Base-by-base conservation (phyloP, 2,329 filamentous ascomycete genomes). In the Trichophyton verrucosum region DNA sequence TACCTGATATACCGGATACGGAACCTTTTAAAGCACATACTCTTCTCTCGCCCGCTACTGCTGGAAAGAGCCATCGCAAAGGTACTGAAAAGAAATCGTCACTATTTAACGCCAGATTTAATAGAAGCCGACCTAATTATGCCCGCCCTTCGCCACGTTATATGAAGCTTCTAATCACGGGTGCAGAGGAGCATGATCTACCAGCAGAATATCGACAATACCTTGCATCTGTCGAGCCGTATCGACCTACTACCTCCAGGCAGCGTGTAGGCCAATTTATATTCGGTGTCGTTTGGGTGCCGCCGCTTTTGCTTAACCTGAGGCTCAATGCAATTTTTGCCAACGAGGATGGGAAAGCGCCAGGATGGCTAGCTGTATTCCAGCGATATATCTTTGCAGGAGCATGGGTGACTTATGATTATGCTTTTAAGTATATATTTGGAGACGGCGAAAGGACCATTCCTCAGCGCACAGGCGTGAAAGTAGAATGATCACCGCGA, bases 101-200 rank as follows among this genome's bases (percentile, higher is more conserved):
- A 13, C 13, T 15, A 36, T 8, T 55, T 6, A 55, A 55, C n/a
- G 11, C 51, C 15, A 17, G 51, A 3, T 55, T 55, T 15, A 44
- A 46, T 17, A 15, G 56, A n/a, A 42, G 20, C 30, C 40, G 57
- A 72, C 42, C 62, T 13, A 44, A 60, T 36, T 62, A 65, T n/a
- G 88, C 91, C 0, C 89, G 96, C 73, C 82, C 94, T 0, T 95
- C 89, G 1, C 79, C 83, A 49, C 85, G 94, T 11, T 97, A 99
- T 72, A 77, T 96, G 24, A 86, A 86, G 63, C 80, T 96, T 58
- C 82, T 99, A 66, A 83, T 81, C 13, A 82, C 86, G 65, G 94
- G 94, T 15, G 91, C 89, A 0, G 76, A 77, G 1, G 91, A 97
- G 71, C 87, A 94, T 70, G 78, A 80, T n/a, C 79, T 99, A 0